Base-by-base conservation (phyloP, 139 green algal genomes). In the Zygnema cylindricum region DNA sequence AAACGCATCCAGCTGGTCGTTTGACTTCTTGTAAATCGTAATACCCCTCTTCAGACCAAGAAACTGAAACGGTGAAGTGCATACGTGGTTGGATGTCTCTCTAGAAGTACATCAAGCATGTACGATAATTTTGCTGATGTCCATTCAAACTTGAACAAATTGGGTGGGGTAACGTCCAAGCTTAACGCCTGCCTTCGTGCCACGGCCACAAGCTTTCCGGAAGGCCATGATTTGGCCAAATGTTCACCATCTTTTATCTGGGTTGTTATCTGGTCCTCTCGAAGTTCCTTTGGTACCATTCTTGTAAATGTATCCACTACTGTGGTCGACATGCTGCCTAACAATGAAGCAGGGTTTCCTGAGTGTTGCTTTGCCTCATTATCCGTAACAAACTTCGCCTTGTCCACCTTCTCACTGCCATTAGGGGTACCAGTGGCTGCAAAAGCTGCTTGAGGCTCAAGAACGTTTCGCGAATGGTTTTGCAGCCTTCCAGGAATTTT, bases 91-190 rank as follows among this genome's bases (percentile, higher is more conserved):
- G 78, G 78, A 21, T 63, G 78, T 0, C 38, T 55, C 21, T 85
- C 78, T 41, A 85, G 38, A 55, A 85, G 78, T 41, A 85, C 78
- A 63, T 85, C 78, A 55, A 55, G 43, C 22, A 32, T 40, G 38
- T 85, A 85, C 38, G 40, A 38, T 38, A 85, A 25, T 25, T 57
- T 55, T 38, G 78, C 78, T 63, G 39, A 69, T 38, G 49, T 30
- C 78, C 78, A 85, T 33, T 85, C 38, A 16, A 79, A 79, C 7
- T 41, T 11, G 71, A 41, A 16, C 71, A 79, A 16, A 43, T 79
- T 43, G 71, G 71, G 71, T 16, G 71, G 71, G 16, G 71, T 79
- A 41, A 79, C 16, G 71, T 79, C 71, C 71, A 79, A 43, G 11
- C 16, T 43, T 16, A 79, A 23, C 11, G 71, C 71, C 71, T 79